A percentile compares a stretch with the other conserved stretches of the same genome.
These are phyloP conservation scores for Phytophthora hybrid DNA, from an alignment of 352 stramenopile genomes.

Conservation along the genomic window DNA sequence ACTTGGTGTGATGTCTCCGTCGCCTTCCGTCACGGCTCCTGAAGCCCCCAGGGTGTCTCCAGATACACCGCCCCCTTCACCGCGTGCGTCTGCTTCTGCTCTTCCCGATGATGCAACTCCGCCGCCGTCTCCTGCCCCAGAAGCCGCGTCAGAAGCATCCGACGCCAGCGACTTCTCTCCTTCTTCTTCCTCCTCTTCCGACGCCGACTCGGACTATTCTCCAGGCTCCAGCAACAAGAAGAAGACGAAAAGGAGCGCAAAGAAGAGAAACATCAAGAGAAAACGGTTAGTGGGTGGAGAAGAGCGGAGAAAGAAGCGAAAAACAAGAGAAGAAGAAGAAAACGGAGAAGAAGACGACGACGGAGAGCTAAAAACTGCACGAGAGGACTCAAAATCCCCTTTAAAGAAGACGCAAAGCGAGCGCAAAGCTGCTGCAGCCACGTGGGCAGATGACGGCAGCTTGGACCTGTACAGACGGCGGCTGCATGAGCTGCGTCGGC, in stretches of 20 bases:
- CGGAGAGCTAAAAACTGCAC: neutral
- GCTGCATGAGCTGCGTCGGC: constrained; percentile 42
- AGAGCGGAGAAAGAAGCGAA: neutral
- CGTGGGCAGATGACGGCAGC: constrained; percentile 60
- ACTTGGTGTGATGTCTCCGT: constrained; percentile 13
- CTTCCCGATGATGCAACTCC: constrained; percentile 21
- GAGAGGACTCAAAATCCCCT: neutral
- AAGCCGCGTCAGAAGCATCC: constrained; percentile 14
- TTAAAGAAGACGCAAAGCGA: constrained; percentile 25
- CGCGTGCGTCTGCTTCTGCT: constrained; percentile 9
- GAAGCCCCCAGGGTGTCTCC: neutral
- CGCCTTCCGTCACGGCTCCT: constrained; percentile 3
- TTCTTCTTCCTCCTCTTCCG: constrained; percentile 28
- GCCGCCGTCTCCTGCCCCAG: constrained; percentile 9
- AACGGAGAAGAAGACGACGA: constrained; percentile 8
- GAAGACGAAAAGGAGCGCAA: constrained; percentile 5
- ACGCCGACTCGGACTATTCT: constrained; percentile 50
- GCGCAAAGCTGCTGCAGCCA: constrained; percentile 37
- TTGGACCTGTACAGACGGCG: constrained; percentile 40
- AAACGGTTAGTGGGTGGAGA: constrained; percentile 29
- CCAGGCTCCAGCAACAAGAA: constrained; percentile 18
- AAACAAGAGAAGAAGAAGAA: constrained; percentile 13
- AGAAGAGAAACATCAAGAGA: constrained; percentile 38
- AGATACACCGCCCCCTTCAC: constrained; percentile 16
- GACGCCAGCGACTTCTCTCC: constrained; percentile 19